Base-by-base conservation (phyloP, 176 grass and related monocot genomes). In the Oryza rufipogon region DNA sequence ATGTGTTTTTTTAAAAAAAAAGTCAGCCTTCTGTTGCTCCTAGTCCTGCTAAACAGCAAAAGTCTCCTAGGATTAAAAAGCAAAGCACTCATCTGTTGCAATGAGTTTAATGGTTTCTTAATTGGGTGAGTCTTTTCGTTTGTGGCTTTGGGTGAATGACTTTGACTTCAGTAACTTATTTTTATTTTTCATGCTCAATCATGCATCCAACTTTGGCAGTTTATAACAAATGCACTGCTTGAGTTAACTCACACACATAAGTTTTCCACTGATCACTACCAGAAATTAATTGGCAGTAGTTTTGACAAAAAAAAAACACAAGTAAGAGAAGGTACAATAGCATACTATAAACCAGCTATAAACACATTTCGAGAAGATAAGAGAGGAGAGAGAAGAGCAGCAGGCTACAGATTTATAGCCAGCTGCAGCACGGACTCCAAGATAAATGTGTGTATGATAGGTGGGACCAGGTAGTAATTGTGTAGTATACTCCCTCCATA, bases 161-260 rank as follows among this genome's bases (percentile, higher is more conserved):
- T 68, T 84, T 74, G 47, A 80, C 76, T 84, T 80, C 33, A 46
- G 46, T 48, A 79, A 79, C 8, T n/a, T 68, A 67, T 46, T 22
- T 68, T 44, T 8, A 49, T n/a, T 14, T 19, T 13, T 8, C 63
- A 75, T 39, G 68, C 38, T 54, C 66, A 32, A 38, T 66, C 13
- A 11, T 76, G 48, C 17, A 69, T 76, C 25, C 7, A 60, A 68
- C 17, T 71, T 19, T 15, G 10, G 8, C 26, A 30, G 26, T 11
- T 49, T 52, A 32, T 51, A 33, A 19, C 16, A 16, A 33, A 5
- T 30, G 15, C 45, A 74, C 2, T 51, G 28, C 7, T 54, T 51
- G 44, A 33, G 47, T 76, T 5, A 30, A 20, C 54, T 15, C 39
- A 56, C 25, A 69, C 1, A n/a, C 58, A 23, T 10, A 22, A 3